These are phyloP conservation scores for Rutidosis leptorrhynchoides DNA, from an alignment of 129 eudicot species.

Conservation along the genomic window DNA sequence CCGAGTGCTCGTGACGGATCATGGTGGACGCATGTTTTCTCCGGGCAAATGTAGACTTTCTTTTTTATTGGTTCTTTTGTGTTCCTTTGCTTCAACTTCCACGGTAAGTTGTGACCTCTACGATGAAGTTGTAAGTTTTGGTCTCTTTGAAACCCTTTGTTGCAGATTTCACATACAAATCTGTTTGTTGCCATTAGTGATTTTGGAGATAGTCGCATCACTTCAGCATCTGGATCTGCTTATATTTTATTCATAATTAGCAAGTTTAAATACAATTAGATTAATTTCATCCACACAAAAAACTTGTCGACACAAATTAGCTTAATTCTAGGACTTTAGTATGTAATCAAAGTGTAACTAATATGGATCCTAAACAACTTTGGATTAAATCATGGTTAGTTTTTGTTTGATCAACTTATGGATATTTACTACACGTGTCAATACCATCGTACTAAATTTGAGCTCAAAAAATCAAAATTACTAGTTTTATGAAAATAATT, in stretches of 20 bases:
- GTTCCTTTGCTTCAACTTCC: conserved; percentile 83
- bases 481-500: conserved; percentile 1
- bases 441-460: conserved; percentile 1
- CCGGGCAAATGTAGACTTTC: conserved; percentile 93
- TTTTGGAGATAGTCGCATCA: conserved; percentile 87
- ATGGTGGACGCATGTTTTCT: conserved; percentile 77
- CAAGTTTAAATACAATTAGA: not conserved
- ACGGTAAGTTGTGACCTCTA: conserved; percentile 91
- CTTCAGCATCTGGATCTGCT: conserved; percentile 98
- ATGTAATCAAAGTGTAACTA: not conserved
- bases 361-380: not conserved
- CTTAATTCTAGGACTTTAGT: not conserved
- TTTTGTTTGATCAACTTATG: not conserved
- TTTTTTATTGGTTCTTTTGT: conserved; percentile 58
- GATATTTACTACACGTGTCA: conserved; percentile 7
- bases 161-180: conserved; percentile 87
- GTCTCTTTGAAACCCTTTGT: conserved; percentile 93
- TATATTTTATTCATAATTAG: not conserved
- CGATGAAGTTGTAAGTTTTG: conserved; percentile 92
- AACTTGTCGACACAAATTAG: not conserved
- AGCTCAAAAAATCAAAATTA: not conserved
- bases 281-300: not conserved
- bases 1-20: conserved; percentile 89
- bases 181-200: conserved; percentile 95
- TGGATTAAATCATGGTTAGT: not conserved